Evolutionary conservation across 1,139 yeast genomes (phyloP), one percentile per base, ranked within the genome.

Genomic region (Scheffersomyces illinoinensis): DNA sequence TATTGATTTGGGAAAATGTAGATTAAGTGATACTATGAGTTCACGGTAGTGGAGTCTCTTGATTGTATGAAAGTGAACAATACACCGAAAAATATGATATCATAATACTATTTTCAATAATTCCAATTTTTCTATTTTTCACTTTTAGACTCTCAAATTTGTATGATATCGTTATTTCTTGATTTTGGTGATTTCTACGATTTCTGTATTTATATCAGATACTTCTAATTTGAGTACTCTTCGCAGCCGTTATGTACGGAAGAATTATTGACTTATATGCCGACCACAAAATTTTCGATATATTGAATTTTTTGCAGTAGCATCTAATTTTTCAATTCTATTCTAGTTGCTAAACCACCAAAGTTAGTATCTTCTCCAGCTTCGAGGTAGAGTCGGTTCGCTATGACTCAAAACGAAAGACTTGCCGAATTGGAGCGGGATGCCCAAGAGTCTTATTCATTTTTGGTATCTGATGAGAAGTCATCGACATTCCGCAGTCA

Each of bases 391-490:
- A 24, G 33, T 52, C 20, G 21, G 21, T 5, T 26, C 51, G 43
- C n/a, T 24, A 59, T 59, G 61, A 54, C 49, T 39, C 46, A 53
- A 47, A 52, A 58, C 23, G 62, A 63, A 20, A 62, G 55, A 50
- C 53, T 76, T 17, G 65, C 62, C 51, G 65, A 76, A 19, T 67
- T 87, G 48, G 86, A 82, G 61, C 71, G 74, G 49, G 90, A 88
- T 50, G 91, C 90, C 2, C 75, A 77, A 57, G 84, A 81, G 55
- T 86, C 93, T 0, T 76, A 78, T 53, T 87, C 88, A 19, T 89
- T 78, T 68, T 74, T 90, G n/a, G 90, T 85, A 2, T 86, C 91
- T 52, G 95, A 89, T 72, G 96, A 90, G 68, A 85, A 85, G 65
- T 80, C 86, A 5, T 76, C 86, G 8, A 82, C 84, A 1, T 68